phyloP scores from a whole-genome alignment of 257 asterid genomes.

The Orobanche coerulescens region DNA sequence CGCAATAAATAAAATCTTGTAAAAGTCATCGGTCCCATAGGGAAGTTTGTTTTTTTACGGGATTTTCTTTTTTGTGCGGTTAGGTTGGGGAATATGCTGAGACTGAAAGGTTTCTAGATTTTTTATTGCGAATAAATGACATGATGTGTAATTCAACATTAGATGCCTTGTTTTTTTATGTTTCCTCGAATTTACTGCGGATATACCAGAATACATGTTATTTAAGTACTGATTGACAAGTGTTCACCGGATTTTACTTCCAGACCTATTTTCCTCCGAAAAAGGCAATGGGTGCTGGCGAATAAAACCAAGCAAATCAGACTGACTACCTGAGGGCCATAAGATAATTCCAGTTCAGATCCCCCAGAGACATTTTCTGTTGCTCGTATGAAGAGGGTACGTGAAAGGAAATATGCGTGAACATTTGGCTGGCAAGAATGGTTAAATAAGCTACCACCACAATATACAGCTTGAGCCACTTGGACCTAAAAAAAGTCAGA shows the following conservation, averaged over 20 bases:
- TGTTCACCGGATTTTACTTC: not conserved
- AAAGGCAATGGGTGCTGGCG: not conserved
- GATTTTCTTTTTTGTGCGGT: not conserved
- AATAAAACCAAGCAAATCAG: not conserved
- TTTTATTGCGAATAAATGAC: not conserved
- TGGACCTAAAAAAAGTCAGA: constrained; percentile 43
- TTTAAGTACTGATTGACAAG: not conserved
- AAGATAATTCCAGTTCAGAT: constrained; percentile 73
- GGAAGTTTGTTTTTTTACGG: too few species aligned
- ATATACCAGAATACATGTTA: too few species aligned
- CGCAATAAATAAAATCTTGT: constrained; percentile 14
- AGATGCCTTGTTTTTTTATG: too few species aligned
- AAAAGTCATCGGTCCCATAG: too few species aligned
- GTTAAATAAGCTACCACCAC: constrained; percentile 74
- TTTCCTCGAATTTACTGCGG: too few species aligned
- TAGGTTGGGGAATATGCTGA: not conserved
- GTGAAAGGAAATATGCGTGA: constrained; percentile 79
- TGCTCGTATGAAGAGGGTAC: constrained; percentile 67
- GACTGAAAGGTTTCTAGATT: not conserved
- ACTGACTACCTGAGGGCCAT: constrained; percentile 74
- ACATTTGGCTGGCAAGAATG: constrained; percentile 89
- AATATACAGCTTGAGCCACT: constrained; percentile 91
- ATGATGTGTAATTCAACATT: too few species aligned
- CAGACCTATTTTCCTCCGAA: too few species aligned
- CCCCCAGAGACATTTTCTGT: constrained; percentile 61